A percentile compares a stretch with the other conserved stretches of the same genome.
phyloP scores from a whole-genome alignment of 495 filamentous ascomycete species.

The Extremus antarcticus region DNA sequence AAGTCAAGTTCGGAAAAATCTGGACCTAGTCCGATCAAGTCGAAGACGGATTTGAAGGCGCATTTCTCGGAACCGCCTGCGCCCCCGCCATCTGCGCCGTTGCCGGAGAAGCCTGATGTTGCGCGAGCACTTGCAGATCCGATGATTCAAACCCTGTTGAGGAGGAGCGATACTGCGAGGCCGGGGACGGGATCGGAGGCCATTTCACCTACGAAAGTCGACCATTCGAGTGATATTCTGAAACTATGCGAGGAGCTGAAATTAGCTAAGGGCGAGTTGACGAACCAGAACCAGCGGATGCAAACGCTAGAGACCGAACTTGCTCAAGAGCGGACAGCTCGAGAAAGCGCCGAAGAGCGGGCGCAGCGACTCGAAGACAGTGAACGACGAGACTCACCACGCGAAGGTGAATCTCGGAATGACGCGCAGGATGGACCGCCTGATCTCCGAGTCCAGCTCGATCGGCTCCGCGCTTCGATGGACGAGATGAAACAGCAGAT shows the following conservation, averaged over 20 bases:
- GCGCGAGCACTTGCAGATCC: slow-evolving; percentile 38
- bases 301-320: slow-evolving; percentile 72
- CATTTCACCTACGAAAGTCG: slow-evolving; percentile 37
- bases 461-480: slow-evolving; percentile 74
- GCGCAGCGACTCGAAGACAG: slow-evolving; percentile 57
- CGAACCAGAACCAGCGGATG: slow-evolving; percentile 63
- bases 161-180: slow-evolving; percentile 64
- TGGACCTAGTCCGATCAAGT: slow-evolving; percentile 31
- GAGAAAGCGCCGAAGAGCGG: slow-evolving; percentile 72
- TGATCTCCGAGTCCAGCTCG: slow-evolving; percentile 59
- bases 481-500: slow-evolving; percentile 70
- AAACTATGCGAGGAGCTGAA: slow-evolving; percentile 72
- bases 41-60: slow-evolving; percentile 43
- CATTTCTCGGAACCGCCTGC: slow-evolving; percentile 82
- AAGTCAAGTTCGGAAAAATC: slow-evolving; percentile 54
- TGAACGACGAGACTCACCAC: slow-evolving; percentile 14
- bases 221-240: slow-evolving; percentile 59
- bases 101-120: slow-evolving; percentile 80
- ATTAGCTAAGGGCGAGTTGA: slow-evolving; percentile 69
- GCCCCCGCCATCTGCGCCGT: slow-evolving; percentile 80
- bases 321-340: slow-evolving; percentile 64
- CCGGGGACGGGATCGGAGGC: slow-evolving; percentile 45
- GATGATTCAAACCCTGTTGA: slow-evolving; percentile 46
- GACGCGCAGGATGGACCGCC: slow-evolving; percentile 18
- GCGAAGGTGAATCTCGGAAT: background rate